Conservation (phyloP, 2,329 filamentous ascomycete genomes). For the Xylaria sp. region DNA sequence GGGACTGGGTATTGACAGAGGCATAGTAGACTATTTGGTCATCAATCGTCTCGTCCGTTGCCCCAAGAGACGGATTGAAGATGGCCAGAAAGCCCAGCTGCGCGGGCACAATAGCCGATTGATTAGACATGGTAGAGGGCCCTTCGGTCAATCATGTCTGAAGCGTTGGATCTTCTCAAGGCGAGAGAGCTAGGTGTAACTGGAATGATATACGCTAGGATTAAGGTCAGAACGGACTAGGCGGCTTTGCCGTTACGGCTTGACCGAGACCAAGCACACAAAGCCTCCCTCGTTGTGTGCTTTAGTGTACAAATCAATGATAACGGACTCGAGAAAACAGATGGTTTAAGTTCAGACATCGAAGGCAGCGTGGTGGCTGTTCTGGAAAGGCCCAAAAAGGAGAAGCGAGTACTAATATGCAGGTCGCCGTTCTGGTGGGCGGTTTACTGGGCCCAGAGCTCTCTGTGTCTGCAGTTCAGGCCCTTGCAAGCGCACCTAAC, state of each 20-base stretch:
- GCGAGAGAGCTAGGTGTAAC: not conserved
- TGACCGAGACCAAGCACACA: not conserved
- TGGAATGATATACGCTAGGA: not conserved
- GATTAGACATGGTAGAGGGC: constrained; percentile 31
- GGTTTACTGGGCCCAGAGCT: not conserved
- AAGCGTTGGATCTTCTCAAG: not conserved
- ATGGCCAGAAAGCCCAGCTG: constrained; percentile 91
- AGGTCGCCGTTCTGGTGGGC: not conserved
- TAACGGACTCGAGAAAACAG: not conserved
- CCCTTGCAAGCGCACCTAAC: not conserved
- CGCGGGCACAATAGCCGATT: constrained; percentile 66
- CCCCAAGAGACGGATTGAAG: constrained; percentile 78
- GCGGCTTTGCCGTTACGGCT: not conserved
- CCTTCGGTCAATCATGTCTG: constrained; percentile 31
- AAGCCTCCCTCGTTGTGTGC: not conserved
- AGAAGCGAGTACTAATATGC: not conserved
- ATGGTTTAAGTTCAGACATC: constrained; percentile 1
- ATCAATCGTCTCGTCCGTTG: constrained; percentile 70
- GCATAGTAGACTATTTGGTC: constrained; percentile 95
- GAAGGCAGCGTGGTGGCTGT: constrained; percentile 8
- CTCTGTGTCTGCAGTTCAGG: not conserved
- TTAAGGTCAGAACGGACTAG: not conserved
- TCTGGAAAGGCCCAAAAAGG: not conserved
- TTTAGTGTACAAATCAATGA: not conserved
- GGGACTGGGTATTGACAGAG: constrained; percentile 57